Evolutionary conservation across 306 rosid species (phyloP), one percentile per base, ranked within the genome.

Genomic region (Sophora flavescens): DNA sequence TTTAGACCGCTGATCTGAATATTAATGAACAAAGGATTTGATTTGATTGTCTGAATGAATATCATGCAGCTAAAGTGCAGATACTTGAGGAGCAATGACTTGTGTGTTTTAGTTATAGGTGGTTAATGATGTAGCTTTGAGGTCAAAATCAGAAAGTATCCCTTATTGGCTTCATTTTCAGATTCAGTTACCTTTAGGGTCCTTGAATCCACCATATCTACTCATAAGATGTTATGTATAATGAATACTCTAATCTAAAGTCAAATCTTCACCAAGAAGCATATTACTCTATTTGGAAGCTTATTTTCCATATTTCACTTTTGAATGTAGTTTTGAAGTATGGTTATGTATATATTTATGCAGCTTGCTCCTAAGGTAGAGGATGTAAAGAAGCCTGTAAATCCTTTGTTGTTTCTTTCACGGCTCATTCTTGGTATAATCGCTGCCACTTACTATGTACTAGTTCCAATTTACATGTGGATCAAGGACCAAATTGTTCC

Each of bases 361-460:
- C 88, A 95, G 97, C 95, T 92, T 76, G 97, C 96, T 78, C 93
- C 98, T 1, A 92, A 87, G 86, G 89, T 60, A 67, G 97, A 90
- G 86, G 96, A 94, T 68, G 88, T 89, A 10, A 16, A 83, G 56
- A 77, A 84, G 81, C 91, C 97, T 2, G 93, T 85, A 48, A 90
- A 87, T 77, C 93, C 90, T 2, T 50, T 84, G 2, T 75, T 82
- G 83, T 90, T 91, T 84, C 70, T 92, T 9, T 42, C 58, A 42
- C 89, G 96, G 78, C 83, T 94, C 82, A 62, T 92, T 63, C 68
- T 92, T 76, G 97, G 96, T 39, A 82, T 81, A 79, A 68, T 95
- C 65, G 95, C 96, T 63, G 90, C 90, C 39, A 77, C 89, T 17
- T 95, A 89, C 91, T 85, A 45, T 28, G 88, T 85, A 8, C 89